Evolutionary conservation across 495 filamentous ascomycete genomes (phyloP).

Genomic region (Aspergillus wentii): DNA sequence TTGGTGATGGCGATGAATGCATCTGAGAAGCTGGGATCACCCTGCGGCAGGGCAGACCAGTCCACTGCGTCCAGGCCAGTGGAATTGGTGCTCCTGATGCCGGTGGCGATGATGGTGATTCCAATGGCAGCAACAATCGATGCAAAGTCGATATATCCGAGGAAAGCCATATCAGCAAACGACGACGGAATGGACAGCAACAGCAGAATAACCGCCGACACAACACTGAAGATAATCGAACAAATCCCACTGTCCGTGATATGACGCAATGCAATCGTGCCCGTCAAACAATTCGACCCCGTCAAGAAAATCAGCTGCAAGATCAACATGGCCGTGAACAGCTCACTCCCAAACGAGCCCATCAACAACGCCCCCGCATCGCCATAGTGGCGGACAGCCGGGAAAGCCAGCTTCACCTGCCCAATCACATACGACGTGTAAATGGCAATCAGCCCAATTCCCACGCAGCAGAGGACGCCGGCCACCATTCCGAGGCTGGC

Average conservation of each 20-base stretch:
- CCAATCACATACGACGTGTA: slow-evolving; percentile 68
- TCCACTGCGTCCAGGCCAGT: slow-evolving; percentile 18
- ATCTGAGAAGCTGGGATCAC: slow-evolving; percentile 20
- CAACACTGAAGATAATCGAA: slow-evolving; percentile 55
- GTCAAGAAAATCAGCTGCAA: slow-evolving; percentile 62
- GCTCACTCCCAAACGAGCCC: slow-evolving; percentile 52
- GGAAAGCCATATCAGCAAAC: slow-evolving; percentile 51
- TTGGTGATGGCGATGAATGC: slow-evolving; percentile 58
- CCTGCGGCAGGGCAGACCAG: slow-evolving; percentile 31
- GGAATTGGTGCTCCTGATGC: slow-evolving; percentile 31
- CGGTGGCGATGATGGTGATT: slow-evolving; percentile 62
- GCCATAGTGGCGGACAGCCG: slow-evolving; percentile 57
- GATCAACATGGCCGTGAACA: slow-evolving; percentile 52
- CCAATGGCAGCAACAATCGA: slow-evolving; percentile 63
- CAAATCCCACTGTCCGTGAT: slow-evolving; percentile 56
- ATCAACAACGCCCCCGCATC: slow-evolving; percentile 59
- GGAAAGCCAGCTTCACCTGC: slow-evolving; percentile 63
- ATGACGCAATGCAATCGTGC: slow-evolving; percentile 60
- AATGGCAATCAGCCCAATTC: slow-evolving; percentile 59
- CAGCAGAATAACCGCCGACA: slow-evolving; percentile 57
- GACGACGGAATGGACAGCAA: slow-evolving; percentile 54
- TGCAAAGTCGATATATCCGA: slow-evolving; percentile 56
- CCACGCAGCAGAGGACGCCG: slow-evolving; percentile 44
- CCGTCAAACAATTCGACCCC: slow-evolving; percentile 65
- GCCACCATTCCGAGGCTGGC: slow-evolving; percentile 57